Evolutionary conservation across 169 alveolate species (phyloP).

Genomic region (Eimeria maxima): DNA sequence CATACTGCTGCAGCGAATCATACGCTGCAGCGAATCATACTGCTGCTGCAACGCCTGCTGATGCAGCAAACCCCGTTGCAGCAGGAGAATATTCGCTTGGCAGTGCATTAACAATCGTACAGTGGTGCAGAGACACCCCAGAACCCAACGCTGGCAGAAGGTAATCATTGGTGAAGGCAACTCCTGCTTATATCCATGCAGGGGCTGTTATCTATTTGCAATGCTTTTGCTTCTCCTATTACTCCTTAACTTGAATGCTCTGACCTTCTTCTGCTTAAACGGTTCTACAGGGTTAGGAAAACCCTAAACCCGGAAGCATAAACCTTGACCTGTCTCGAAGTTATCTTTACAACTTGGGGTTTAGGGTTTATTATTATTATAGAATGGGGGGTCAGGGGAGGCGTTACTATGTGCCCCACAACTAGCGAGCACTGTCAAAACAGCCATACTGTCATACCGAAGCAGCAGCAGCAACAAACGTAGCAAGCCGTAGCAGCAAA

Average conservation of each 20-base stretch:
- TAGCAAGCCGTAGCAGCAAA: too few relatives aligned
- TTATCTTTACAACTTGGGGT: background rate
- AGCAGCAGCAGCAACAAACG: too few relatives aligned
- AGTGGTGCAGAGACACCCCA: background rate
- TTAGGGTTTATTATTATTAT: background rate
- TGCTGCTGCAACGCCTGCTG: constrained; percentile 8
- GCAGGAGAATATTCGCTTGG: background rate
- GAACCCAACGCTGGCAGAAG: background rate
- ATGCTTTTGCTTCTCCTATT: background rate
- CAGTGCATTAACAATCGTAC: background rate
- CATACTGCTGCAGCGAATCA: background rate
- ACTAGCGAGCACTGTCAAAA: too few relatives aligned
- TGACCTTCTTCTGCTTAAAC: constrained; percentile 88
- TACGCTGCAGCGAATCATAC: background rate
- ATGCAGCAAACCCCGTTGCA: background rate
- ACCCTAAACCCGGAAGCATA: background rate
- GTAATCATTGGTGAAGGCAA: background rate
- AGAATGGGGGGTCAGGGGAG: too few relatives aligned
- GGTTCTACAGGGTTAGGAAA: constrained; percentile 87
- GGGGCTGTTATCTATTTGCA: background rate
- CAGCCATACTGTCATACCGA: too few relatives aligned
- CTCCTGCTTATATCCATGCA: background rate
- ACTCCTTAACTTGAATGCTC: background rate
- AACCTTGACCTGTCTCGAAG: background rate
- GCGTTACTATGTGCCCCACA: too few relatives aligned